Conservation (phyloP, 768 basidiomycete genomes). For the Phaeolepiota aurea region DNA sequence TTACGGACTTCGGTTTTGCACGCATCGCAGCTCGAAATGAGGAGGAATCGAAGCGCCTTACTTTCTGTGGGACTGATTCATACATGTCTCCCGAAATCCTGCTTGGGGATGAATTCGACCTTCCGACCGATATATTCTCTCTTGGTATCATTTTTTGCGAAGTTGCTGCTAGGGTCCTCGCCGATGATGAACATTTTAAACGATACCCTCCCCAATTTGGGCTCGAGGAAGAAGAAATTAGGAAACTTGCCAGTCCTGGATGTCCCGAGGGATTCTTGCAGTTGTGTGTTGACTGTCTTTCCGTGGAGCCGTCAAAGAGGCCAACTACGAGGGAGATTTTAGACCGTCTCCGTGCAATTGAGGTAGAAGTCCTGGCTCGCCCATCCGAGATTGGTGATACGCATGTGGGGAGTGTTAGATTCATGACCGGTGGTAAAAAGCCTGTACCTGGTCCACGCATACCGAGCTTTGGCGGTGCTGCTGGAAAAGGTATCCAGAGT, state of each 20-base stretch:
- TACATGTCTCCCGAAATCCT: slow-evolving; percentile 98
- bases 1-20: slow-evolving; percentile 98
- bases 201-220: slow-evolving; percentile 73
- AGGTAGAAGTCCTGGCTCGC: slow-evolving; percentile 70
- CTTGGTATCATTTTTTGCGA: slow-evolving; percentile 92
- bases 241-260: slow-evolving; percentile 52
- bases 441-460: slow-evolving; percentile 61
- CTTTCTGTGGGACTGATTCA: slow-evolving; percentile 84
- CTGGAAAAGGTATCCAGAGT: slow-evolving; percentile 50
- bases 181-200: slow-evolving; percentile 74
- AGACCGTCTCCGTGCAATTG: slow-evolving; percentile 70
- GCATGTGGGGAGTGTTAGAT: slow-evolving; percentile 81
- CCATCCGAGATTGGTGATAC: slow-evolving; percentile 57
- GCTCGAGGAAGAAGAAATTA: slow-evolving; percentile 70
- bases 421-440: slow-evolving; percentile 63
- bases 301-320: slow-evolving; percentile 53
- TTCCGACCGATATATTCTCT: slow-evolving; percentile 92
- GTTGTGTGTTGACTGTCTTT: slow-evolving; percentile 73
- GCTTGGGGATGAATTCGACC: slow-evolving; percentile 83
- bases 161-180: slow-evolving; percentile 77
- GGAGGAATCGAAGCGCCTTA: slow-evolving; percentile 80
- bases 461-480: slow-evolving; percentile 76
- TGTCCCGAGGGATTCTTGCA: slow-evolving; percentile 75
- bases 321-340: slow-evolving; percentile 77
- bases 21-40: slow-evolving; percentile 89